Base-by-base conservation (phyloP, 352 stramenopile genomes). In the Phytophthora ohioensis region DNA sequence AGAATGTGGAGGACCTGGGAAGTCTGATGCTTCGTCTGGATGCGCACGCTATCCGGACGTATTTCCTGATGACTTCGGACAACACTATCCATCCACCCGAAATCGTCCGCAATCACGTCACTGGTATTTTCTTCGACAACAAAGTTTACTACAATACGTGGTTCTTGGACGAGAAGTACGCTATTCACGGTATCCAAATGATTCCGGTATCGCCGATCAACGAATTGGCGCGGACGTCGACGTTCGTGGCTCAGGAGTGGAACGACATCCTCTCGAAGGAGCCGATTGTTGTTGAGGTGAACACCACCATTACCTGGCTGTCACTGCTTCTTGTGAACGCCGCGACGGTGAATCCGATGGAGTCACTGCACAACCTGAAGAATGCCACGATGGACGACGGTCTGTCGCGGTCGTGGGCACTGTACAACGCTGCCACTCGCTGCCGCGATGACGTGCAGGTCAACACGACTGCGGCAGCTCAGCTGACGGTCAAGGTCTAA, bases 171-270 rank as follows among this genome's bases (percentile, higher is more conserved):
- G 76, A 91, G 43, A 82, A 81, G 46, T 85, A 91, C 41, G 84
- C 76, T 15, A 94, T 94, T 64, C 86, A 94, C 55, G 86, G 86
- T 34, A 92, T 94, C 39, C 86, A 94, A 62, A 94, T 94, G 86
- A 84, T 93, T 13, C 85, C 81, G 0, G 78, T 92, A 45, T 91
- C 82, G 17, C 85, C 85, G 1, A 84, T 92, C 66, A 92, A 85
- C 46, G 80, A 90, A 58, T 68, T 91, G 34, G 79, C 87, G 46
- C 87, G 87, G 31, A 90, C 85, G 7, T 51, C 76, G 9, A 76
- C 46, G 39, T 94, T 94, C 46, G 74, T 92, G 7, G 70, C 77
- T 52, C 63, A 93, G 62, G 87, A 94, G n/a, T 94, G 87, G 87
- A 80, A 87, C 52, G 75, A 91, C 46, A 78, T 94, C 13, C 48